Conservation (phyloP, 2,329 filamentous ascomycete genomes). For the Colletotrichum costaricense region DNA sequence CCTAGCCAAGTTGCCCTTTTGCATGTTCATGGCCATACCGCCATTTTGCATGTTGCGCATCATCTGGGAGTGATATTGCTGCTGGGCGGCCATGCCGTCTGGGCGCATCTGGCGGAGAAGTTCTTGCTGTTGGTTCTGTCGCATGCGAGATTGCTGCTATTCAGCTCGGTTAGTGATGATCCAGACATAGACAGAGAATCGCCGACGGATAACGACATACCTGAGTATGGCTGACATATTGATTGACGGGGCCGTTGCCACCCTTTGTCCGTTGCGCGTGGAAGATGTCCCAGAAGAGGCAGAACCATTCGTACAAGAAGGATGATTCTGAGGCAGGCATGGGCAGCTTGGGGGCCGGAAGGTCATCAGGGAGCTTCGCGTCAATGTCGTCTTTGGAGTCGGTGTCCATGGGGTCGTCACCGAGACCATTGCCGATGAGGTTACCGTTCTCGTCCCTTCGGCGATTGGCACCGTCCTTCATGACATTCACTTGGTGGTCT, state of each 20-base stretch:
- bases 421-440: constrained; percentile 73
- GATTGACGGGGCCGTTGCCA: constrained; percentile 71
- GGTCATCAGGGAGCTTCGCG: constrained; percentile 79
- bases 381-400: constrained; percentile 84
- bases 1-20: constrained; percentile 73
- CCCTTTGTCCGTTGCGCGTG: constrained; percentile 81
- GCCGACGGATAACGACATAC: constrained; percentile 60
- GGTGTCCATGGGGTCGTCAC: constrained; percentile 83
- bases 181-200: background rate
- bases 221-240: constrained; percentile 87
- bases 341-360: constrained; percentile 80
- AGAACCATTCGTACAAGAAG: constrained; percentile 98
- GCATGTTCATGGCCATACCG: constrained; percentile 68
- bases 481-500: constrained; percentile 74
- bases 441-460: constrained; percentile 77
- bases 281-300: constrained; percentile 96
- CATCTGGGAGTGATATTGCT: constrained; percentile 70
- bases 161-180: constrained; percentile 33
- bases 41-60: constrained; percentile 76
- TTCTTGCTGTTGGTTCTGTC: constrained; percentile 81
- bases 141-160: constrained; percentile 75
- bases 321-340: constrained; percentile 75
- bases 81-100: constrained; percentile 62
- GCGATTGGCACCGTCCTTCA: constrained; percentile 76
- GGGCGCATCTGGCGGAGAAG: constrained; percentile 79